Base-by-base conservation (phyloP, 768 basidiomycete genomes). In the Naematelia encephala region DNA sequence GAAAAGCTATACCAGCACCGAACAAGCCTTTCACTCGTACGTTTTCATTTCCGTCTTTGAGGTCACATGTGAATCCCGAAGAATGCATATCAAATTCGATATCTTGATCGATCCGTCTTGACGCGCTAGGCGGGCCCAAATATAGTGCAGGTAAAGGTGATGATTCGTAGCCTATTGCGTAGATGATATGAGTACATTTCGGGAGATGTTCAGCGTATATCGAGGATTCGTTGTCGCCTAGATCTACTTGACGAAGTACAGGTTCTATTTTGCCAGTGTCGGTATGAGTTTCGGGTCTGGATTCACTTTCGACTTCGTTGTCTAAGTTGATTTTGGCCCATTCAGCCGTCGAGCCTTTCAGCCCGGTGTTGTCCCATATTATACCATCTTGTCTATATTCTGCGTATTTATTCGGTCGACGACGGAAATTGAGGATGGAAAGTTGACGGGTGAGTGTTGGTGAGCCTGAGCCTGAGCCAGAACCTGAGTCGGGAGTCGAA, bases 1-100 rank as follows among this genome's bases (percentile, higher is more conserved):
- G 68, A 54, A 66, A 65, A 28, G 68, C 68, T 8, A 69, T 69
- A 12, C 68, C 68, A 25, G 52, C 23, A 16, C 68, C 68, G 50
- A 25, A 66, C 25, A 69, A 44, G 3, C 68, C 64, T 5, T 26
- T 28, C 1, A 68, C 56, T 2, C 22, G 12, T 3, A 5, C 30
- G 27, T 60, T 2, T 25, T 22, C 56, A 23, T 10, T 23, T 29
- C 22, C n/a, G 16, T 12, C 44, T 55, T 22, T 51, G n/a, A n/a
- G n/a, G n/a, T n/a, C 22, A n/a, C 56, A n/a, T 2, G 39, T 23
- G 44, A 69, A 69, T 2, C 65, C 68, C 3, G 64, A 66, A 0
- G 64, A 55, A 28, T 64, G 53, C 57, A 56, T 55, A 47, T 69
- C 60, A 30, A 69, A 66, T 19, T 45, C 21, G 14, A 67, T 26